Evolutionary conservation across 495 filamentous ascomycete genomes (phyloP).

Genomic region (Penicillium cosmopolitanum): DNA sequence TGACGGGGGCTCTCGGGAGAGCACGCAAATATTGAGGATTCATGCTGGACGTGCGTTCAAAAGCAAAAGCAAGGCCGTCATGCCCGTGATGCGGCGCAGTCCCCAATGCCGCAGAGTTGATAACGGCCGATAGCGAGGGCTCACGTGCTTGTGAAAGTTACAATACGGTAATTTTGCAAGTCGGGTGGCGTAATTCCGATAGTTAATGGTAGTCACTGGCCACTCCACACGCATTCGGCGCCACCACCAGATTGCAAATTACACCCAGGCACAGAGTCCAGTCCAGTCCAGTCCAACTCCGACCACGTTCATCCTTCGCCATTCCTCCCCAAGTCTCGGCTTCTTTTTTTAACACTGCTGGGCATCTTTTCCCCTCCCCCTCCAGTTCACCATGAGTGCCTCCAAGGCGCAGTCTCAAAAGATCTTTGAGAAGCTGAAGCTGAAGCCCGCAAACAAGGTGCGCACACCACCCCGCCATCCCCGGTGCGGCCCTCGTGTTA

Average conservation of each 20-base stretch:
- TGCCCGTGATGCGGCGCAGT: too few species aligned
- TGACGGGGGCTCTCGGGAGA: slow-evolving; percentile 22
- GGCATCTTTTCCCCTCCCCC: slow-evolving; percentile 11
- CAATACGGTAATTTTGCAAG: slow-evolving; percentile 22
- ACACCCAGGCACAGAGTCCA: slow-evolving; percentile 18
- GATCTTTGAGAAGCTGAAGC: slow-evolving; percentile 96
- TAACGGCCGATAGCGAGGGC: slow-evolving; percentile 22
- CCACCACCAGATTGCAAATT: slow-evolving; percentile 25
- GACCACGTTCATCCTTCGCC: slow-evolving; percentile 40
- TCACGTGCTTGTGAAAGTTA: slow-evolving; percentile 20
- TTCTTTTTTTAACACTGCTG: slow-evolving; percentile 19
- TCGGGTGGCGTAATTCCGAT: background rate
- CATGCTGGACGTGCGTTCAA: slow-evolving; percentile 20
- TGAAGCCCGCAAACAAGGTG: slow-evolving; percentile 93
- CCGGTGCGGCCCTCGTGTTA: slow-evolving; percentile 12
- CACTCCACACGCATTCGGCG: slow-evolving; percentile 7
- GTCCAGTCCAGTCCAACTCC: slow-evolving; percentile 17
- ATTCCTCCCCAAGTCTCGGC: slow-evolving; percentile 25
- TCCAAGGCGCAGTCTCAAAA: slow-evolving; percentile 94
- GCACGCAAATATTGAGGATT: slow-evolving; percentile 22
- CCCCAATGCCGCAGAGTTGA: slow-evolving; percentile 12
- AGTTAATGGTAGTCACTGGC: slow-evolving; percentile 1
- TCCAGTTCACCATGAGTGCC: slow-evolving; percentile 67
- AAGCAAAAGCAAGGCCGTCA: slow-evolving; percentile 1
- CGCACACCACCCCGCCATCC: slow-evolving; percentile 36